Conservation (phyloP, 1,284 basidiomycete species). For the Leccinum griseonigrum region DNA sequence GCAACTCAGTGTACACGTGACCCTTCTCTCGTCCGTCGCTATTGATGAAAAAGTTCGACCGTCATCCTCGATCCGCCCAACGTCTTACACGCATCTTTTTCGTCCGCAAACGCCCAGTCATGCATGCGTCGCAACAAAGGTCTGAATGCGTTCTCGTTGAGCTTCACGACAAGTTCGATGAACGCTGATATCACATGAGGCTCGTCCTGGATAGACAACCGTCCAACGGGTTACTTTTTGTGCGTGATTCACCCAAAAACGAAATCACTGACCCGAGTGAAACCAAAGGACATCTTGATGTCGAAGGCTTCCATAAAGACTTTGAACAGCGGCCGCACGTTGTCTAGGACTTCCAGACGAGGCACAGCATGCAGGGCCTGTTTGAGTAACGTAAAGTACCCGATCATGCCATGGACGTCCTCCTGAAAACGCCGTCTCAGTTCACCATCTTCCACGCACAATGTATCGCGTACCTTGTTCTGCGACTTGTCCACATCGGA, state of each 20-base stretch:
- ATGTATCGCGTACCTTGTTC: conserved; percentile 36
- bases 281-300: conserved; percentile 37
- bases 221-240: neutral
- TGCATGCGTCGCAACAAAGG: conserved; percentile 90
- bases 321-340: conserved; percentile 75
- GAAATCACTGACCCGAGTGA: conserved; percentile 33
- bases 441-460: conserved; percentile 1
- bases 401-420: conserved; percentile 35
- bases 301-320: conserved; percentile 84
- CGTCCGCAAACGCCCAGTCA: conserved; percentile 88
- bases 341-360: conserved; percentile 63
- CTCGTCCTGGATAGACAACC: conserved; percentile 43
- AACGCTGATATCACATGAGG: conserved; percentile 69
- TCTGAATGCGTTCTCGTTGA: conserved; percentile 92
- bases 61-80: neutral
- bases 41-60: neutral
- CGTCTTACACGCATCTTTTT: conserved; percentile 41
- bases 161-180: conserved; percentile 86
- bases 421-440: conserved; percentile 13
- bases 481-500: conserved; percentile 33
- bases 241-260: neutral
- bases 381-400: conserved; percentile 70
- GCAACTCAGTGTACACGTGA: conserved; percentile 67
- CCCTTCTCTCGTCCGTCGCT: conserved; percentile 48
- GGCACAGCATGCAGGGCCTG: conserved; percentile 64